Evolutionary conservation across 192 early-diverging fungal genomes (phyloP).

Genomic region (Cetraspora pellucida): DNA sequence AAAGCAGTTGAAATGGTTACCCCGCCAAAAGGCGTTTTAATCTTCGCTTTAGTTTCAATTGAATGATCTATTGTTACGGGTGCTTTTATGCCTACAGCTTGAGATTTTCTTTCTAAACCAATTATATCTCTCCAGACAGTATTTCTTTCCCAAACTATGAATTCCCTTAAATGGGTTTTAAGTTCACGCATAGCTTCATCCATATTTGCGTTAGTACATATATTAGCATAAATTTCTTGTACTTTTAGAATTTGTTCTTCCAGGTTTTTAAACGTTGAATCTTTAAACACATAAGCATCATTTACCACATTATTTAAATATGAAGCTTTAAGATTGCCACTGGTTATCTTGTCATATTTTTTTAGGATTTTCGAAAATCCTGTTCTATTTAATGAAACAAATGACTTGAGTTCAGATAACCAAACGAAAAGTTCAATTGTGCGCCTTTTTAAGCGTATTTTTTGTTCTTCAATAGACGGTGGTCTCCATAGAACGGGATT

Average conservation of each 20-base stretch:
- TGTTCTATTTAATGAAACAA: slow-evolving; percentile 85
- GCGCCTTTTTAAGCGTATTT: slow-evolving; percentile 46
- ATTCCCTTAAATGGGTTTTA: slow-evolving; percentile 80
- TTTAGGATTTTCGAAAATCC: slow-evolving; percentile 95
- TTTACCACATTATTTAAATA: slow-evolving; percentile 73
- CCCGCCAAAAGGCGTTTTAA: slow-evolving; percentile 54
- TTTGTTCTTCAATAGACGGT: slow-evolving; percentile 43
- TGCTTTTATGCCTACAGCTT: slow-evolving; percentile 64
- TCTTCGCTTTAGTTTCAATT: slow-evolving; percentile 33
- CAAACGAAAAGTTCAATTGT: slow-evolving; percentile 80
- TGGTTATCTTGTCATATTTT: slow-evolving; percentile 96
- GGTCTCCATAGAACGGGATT: neutral
- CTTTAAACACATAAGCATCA: slow-evolving; percentile 69
- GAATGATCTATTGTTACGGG: slow-evolving; percentile 16
- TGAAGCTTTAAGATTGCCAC: slow-evolving; percentile 66
- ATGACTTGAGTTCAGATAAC: slow-evolving; percentile 85
- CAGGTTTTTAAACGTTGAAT: slow-evolving; percentile 62
- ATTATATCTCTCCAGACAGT: slow-evolving; percentile 99
- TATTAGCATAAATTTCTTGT: slow-evolving; percentile 64
- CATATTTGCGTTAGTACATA: slow-evolving; percentile 61
- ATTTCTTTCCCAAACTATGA: slow-evolving; percentile 95
- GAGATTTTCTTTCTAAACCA: slow-evolving; percentile 79
- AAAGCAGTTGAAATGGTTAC: slow-evolving; percentile 52
- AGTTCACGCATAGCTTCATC: slow-evolving; percentile 74
- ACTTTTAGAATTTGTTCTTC: slow-evolving; percentile 64